Evolutionary conservation across 495 filamentous ascomycete genomes (phyloP), one percentile per base, ranked within the genome.

Genomic region (Talaromyces proteolyticus): DNA sequence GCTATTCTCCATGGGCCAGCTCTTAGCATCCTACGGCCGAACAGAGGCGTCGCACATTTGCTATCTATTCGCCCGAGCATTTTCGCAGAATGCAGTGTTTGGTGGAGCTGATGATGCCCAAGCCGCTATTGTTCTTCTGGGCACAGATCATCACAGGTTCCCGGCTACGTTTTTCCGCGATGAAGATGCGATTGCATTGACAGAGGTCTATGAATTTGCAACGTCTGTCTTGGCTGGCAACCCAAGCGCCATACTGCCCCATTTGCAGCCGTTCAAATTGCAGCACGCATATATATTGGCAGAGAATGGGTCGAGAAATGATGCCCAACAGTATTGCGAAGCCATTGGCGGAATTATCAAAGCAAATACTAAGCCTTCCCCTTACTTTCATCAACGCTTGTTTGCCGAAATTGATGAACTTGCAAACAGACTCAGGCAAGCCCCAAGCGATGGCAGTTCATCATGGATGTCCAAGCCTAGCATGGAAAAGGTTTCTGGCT

Each of bases 21-120:
- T 99, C 20, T 74, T 99, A n/a, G 79, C 83, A 18, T 81, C 83
- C 24, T 99, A 97, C 69, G 89, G 88, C 8, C 80, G 94, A 39
- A 79, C 81, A 29, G 91, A 96, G 63, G 94, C 94, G 17, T 91
- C 91, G 41, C 91, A 96, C 61, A 84, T 91, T 50, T 99, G 94
- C 68, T 86, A 78, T 55, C 68, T 87, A n/a, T 82, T 85, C 54
- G 61, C 75, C 40, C 59, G 73, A 43, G 39, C 57, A 37, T 36
- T 55, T 56, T 76, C 72, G 42, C 61, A 64, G 41, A 70, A 75
- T 47, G 76, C 79, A 2, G 63, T 89, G 11, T 86, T 95, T 56
- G 86, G 87, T 44, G 92, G 91, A 6, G 72, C 85, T 16, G 93
- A 97, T 65, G 93, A 99, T 57, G 77, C 83, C 0, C 81, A 81